Base-by-base conservation (phyloP, 495 filamentous ascomycete species). In the Penicillium pancosmium region DNA sequence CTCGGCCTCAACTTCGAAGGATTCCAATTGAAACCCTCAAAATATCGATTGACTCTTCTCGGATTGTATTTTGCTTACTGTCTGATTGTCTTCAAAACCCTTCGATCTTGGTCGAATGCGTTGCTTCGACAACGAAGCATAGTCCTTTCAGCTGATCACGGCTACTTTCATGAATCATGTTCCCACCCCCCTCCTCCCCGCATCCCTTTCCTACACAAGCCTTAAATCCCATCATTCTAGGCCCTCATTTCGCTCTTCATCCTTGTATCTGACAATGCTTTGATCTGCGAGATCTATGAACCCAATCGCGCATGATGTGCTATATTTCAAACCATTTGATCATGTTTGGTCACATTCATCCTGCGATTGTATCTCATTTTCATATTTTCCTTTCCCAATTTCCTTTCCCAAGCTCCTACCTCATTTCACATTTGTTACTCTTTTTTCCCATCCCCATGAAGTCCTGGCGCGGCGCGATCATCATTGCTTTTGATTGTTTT, bases 1-100 rank as follows among this genome's bases (percentile, higher is more conserved):
- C 46, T 19, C 63, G 27, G 18, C 63, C 1, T 55, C 65, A 15
- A 11, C 57, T 19, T 58, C 66, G 0, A 72, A 68, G 50, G 63
- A 73, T 19, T 7, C 43, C n/a, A 41, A 10, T n/a, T 23, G 34
- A 13, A 27, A 53, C 6, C 11, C 51, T 4, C 4, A 40, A n/a
- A 18, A n/a, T 40, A n/a, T 8, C 36, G 0, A 40, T n/a, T 40
- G 11, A 40, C 15, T 40, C 12, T 15, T 13, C 36, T 31, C 27
- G 27, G 27, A 31, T 31, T 8, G 25, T 27, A 1, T 7, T 27
- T 27, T 27, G 25, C 25, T 2, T 27, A 27, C 25, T 27, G 25
- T 4, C 25, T 27, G 4, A 27, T 27, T 27, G 8, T 31, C 27
- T 6, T 31, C 27, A 31, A 31, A 31, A 31, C 4, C 27, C 27